Evolutionary conservation across 805 yeast species (phyloP), one percentile per base, ranked within the genome.

Genomic region (Allodekkera sacchari): DNA sequence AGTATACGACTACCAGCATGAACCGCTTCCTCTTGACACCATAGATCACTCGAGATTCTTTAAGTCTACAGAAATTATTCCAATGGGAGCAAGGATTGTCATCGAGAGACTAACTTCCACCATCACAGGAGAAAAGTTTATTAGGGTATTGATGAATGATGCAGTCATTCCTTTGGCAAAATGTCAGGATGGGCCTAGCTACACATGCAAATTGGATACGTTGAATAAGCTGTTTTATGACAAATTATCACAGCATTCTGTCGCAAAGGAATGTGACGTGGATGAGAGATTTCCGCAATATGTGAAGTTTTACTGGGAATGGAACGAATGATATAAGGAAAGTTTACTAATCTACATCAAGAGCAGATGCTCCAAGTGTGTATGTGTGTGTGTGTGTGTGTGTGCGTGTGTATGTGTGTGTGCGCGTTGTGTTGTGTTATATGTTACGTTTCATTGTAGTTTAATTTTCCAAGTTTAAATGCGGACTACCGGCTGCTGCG

Each of bases 31-130:
- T 13, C 30, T 34, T 11, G 63, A 62, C 38, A 56, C 58, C 30
- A 63, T 73, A 27, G 61, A 56, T 11, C 67, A 68, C 53, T 57
- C 59, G 12, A 52, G 64, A 35, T 60, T 63, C 20, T 68, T 68
- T 45, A 53, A 50, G 43, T 53, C 46, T 30, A 64, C 52, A 6
- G 70, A 74, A 43, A 49, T 71, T 27, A 63, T 63, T 17, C 82
- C 81, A 32, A 69, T 68, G 75, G 80, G 77, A 22, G 76, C 71
- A 3, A 59, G 74, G 37, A 43, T 71, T 13, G 56, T 68, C 20
- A 46, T 69, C 17, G 81, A 75, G 53, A 60, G 73, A 40, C 50
- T 69, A 34, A 48, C 47, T 78, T 35, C 32, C 16, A 33, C 37
- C 9, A 24, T 15, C 16, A 15, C 13, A 6, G 37, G 39, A 7